Percentiles rank a stretch among this genome's conserved stretches.
Conservation (phyloP, 495 filamentous ascomycete species). For the Hypomontagnella submonticulosa region DNA sequence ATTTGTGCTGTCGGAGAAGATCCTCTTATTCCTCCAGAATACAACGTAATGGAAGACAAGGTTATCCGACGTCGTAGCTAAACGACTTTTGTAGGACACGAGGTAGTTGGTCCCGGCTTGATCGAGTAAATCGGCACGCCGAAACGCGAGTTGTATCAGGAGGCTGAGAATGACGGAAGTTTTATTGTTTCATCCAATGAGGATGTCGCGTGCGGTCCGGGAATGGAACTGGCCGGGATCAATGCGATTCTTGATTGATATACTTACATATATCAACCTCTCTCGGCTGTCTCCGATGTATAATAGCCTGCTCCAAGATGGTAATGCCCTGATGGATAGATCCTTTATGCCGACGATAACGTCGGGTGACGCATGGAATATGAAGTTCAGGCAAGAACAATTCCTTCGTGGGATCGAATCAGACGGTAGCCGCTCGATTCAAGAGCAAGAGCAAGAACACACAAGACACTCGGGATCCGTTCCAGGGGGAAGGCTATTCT, state of each 20-base stretch:
- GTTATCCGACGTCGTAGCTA: conserved; percentile 7
- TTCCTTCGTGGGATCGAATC: not conserved
- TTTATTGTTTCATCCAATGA: conserved; percentile 17
- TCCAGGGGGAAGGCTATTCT: conserved; percentile 11
- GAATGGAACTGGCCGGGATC: conserved; percentile 7
- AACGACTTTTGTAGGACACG: conserved; percentile 3
- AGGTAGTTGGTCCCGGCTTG: conserved; percentile 18
- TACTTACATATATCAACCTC: conserved; percentile 3
- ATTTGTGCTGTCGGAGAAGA: not conserved
- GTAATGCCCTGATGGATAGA: not conserved
- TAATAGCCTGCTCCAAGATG: conserved; percentile 2
- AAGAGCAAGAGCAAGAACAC: conserved; percentile 4
- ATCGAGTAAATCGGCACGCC: conserved; percentile 25
- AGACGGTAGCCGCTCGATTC: not conserved
- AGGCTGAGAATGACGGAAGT: conserved; percentile 27
- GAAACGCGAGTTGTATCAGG: conserved; percentile 42
- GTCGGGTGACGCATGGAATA: conserved; percentile 4
- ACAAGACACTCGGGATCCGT: not conserved
- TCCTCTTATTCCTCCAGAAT: conserved; percentile 1
- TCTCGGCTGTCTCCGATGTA: not conserved
- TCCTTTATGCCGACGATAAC: conserved; percentile 15
- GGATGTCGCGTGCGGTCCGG: conserved; percentile 2
- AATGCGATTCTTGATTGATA: conserved; percentile 20
- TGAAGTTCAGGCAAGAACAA: conserved; percentile 5
- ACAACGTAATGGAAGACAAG: conserved; percentile 11